Evolutionary conservation across 2,329 filamentous ascomycete species (phyloP).

Genomic region (Clathrospora elynae): DNA sequence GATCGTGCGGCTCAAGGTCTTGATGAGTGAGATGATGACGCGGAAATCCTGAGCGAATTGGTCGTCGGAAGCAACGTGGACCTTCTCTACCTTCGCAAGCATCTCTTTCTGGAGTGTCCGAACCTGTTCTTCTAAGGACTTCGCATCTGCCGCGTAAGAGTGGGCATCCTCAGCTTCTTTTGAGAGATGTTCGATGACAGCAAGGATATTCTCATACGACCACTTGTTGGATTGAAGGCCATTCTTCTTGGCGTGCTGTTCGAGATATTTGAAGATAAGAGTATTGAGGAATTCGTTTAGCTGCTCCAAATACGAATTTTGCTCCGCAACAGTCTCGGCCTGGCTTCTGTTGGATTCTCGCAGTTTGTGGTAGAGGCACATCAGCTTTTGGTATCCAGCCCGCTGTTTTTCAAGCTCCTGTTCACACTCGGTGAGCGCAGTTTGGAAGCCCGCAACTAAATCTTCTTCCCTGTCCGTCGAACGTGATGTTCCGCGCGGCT

Average conservation of each 20-base stretch:
- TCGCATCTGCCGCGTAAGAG: neutral
- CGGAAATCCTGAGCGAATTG: constrained; percentile 21
- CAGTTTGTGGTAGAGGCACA: too few species aligned
- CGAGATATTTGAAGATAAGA: neutral
- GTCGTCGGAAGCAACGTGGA: constrained; percentile 17
- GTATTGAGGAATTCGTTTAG: neutral
- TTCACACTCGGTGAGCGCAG: too few species aligned
- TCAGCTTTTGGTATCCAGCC: too few species aligned
- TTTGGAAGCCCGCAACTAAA: neutral
- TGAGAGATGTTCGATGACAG: neutral
- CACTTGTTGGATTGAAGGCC: neutral
- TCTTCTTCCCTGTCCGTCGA: neutral
- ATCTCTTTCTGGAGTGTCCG: constrained; percentile 20
- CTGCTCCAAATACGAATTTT: neutral
- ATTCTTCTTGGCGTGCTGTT: neutral
- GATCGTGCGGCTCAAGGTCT: constrained; percentile 18
- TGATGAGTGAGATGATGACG: constrained; percentile 16
- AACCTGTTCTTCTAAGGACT: constrained; percentile 4
- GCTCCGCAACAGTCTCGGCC: too few species aligned
- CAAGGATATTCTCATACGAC: neutral
- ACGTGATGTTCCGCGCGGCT: neutral
- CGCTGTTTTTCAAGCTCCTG: too few species aligned
- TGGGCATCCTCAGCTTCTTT: neutral
- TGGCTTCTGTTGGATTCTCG: too few species aligned
- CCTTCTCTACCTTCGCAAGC: constrained; percentile 22